Percentiles rank a stretch among this genome's conserved stretches.
These are phyloP conservation scores for Kingdonia uniflora DNA, from an alignment of 164 flowering plant genomes.

Conservation along the genomic window DNA sequence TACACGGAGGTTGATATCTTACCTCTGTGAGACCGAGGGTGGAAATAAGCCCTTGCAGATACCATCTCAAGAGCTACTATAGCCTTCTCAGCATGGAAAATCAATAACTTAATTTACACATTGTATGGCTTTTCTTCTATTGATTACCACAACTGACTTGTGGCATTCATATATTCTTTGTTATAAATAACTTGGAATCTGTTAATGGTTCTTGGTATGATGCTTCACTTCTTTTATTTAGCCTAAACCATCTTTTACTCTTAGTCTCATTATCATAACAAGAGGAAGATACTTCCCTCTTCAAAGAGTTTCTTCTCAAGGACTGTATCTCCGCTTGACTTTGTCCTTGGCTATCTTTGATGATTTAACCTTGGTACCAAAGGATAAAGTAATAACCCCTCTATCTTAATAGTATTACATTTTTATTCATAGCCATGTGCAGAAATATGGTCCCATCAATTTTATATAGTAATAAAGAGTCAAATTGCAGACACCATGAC, in stretches of 20 bases:
- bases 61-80: constrained; percentile 72
- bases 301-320: constrained; percentile 13
- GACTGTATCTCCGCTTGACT: constrained; percentile 21
- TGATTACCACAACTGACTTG: constrained; percentile 46
- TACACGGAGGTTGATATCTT: no score
- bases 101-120: constrained; percentile 78
- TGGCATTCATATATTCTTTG: constrained; percentile 73
- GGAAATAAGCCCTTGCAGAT: constrained; percentile 53
- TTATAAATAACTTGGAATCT: constrained; percentile 70
- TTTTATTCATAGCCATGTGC: no score
- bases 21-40: no score
- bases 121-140: constrained; percentile 52
- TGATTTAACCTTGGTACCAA: no score
- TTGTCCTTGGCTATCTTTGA: constrained; percentile 48
- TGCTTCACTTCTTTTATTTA: constrained; percentile 31
- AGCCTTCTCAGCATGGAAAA: constrained; percentile 87
- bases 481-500: no score
- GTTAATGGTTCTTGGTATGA: constrained; percentile 70
- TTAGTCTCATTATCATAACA: constrained; percentile 13
- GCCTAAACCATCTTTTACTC: constrained; percentile 17
- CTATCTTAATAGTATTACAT: no score
- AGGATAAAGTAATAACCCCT: no score
- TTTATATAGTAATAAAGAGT: no score
- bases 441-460: no score
- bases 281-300: constrained; percentile 12